Conservation (phyloP, 2,329 filamentous ascomycete species). For the Byssothecium circinans region DNA sequence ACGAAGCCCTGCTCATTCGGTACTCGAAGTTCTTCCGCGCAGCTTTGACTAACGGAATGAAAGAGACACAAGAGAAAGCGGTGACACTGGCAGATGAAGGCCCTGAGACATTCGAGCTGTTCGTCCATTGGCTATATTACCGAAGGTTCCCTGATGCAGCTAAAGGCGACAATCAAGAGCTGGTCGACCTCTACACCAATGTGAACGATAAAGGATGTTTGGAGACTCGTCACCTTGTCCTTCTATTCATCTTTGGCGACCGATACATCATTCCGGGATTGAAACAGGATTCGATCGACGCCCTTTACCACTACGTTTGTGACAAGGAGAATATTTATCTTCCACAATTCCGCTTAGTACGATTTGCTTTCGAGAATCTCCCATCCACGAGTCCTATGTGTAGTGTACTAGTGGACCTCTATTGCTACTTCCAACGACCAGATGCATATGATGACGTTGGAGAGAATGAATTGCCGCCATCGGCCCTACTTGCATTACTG, state of each 20-base stretch:
- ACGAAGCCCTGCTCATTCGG: slow-evolving; percentile 13
- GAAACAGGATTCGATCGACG: no score
- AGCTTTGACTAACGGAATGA: slow-evolving; percentile 10
- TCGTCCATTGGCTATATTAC: slow-evolving; percentile 29
- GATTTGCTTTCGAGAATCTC: not conserved
- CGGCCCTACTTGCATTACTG: no score
- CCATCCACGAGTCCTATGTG: not conserved
- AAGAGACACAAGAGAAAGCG: slow-evolving; percentile 13
- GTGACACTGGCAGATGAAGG: slow-evolving; percentile 27
- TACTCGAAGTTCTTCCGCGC: slow-evolving; percentile 20
- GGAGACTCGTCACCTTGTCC: no score
- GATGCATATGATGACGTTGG: no score
- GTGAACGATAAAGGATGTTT: no score
- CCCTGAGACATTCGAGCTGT: slow-evolving; percentile 21
- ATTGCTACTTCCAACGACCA: no score
- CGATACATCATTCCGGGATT: no score
- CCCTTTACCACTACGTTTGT: no score
- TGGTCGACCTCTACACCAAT: not conserved
- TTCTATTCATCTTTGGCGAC: slow-evolving; percentile 11
- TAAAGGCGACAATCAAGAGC: not conserved
- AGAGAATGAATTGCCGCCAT: no score
- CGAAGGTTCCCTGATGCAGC: slow-evolving; percentile 1
- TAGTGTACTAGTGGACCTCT: slow-evolving; percentile 2
- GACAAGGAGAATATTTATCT: no score
- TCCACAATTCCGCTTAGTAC: no score